Base-by-base conservation (phyloP, 73 alveolate species). In the Uronychia setigera region DNA sequence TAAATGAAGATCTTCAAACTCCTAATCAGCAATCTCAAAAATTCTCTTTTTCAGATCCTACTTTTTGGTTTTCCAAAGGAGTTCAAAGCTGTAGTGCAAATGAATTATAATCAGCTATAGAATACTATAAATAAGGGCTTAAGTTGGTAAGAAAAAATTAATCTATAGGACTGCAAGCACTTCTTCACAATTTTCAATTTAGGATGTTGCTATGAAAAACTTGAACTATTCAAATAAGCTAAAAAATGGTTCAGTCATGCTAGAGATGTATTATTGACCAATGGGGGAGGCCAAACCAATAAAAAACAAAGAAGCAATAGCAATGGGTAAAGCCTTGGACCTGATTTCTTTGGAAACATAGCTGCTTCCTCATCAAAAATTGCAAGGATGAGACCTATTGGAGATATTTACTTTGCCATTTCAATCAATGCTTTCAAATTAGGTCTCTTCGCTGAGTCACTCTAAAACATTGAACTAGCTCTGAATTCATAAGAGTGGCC, bases 11-110 rank as follows among this genome's bases (percentile, higher is more conserved):
- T n/a, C n/a, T n/a, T n/a, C n/a, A n/a, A n/a, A n/a, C n/a, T n/a
- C n/a, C n/a, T n/a, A n/a, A n/a, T n/a, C n/a, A n/a, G n/a, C n/a
- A n/a, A n/a, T n/a, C n/a, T n/a, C n/a, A n/a, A n/a, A n/a, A n/a
- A n/a, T n/a, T n/a, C n/a, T n/a, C n/a, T n/a, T n/a, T n/a, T n/a
- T n/a, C n/a, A n/a, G n/a, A n/a, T 59, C 80, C 94, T 28, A 91
- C 76, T 26, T 88, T 88, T 58, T 88, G 94, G 94, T 88, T 75
- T 46, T 60, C 76, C n/a, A 88, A 88, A 60, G 94, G 94, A 11
- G 35, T 81, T 19, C 84, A 82, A 9, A 76, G 91, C 27, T 82
- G 91, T 1, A n/a, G 46, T 19, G 60, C 76, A 31, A 81, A 86
- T 25, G 60, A 87, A 31, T 34, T 83, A 74, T 85, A 83, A 28